Percentiles rank a stretch among this genome's conserved stretches.
Evolutionary conservation across 345 rosid species (phyloP).

Genomic region (Sapria himalayana): DNA sequence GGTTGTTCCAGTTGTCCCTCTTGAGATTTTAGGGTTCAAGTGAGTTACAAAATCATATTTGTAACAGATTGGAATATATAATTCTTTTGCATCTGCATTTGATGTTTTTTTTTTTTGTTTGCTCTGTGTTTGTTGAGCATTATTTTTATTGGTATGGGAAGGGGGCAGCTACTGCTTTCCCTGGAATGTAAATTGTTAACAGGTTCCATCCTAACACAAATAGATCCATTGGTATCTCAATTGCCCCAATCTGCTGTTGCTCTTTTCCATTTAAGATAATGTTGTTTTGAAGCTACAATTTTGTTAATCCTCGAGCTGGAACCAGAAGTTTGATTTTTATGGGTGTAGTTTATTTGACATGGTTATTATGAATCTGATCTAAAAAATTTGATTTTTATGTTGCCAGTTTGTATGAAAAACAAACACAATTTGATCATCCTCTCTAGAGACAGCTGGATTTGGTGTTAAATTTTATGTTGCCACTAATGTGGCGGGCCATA

Average conservation of each 20-base stretch:
- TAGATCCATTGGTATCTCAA: constrained; percentile 51
- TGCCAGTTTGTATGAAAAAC: too few species aligned
- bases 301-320: constrained; percentile 9
- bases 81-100: constrained; percentile 9
- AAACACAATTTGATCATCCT: too few species aligned
- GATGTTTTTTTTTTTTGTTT: constrained; percentile 11
- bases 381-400: too few species aligned
- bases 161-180: constrained; percentile 9
- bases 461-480: too few species aligned
- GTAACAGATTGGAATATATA: not conserved
- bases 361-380: too few species aligned
- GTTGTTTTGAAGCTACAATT: constrained; percentile 40
- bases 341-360: too few species aligned
- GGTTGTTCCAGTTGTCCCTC: constrained; percentile 6
- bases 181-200: constrained; percentile 32
- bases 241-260: constrained; percentile 55
- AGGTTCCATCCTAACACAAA: constrained; percentile 45
- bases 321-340: too few species aligned
- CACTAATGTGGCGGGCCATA: too few species aligned
- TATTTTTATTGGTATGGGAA: too few species aligned
- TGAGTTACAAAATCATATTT: not conserved
- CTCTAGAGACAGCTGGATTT: too few species aligned
- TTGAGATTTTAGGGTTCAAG: constrained; percentile 10
- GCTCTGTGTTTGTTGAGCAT: constrained; percentile 13
- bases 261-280: constrained; percentile 47